phyloP scores from a whole-genome alignment of 2,329 filamentous ascomycete genomes.

The Pseudocercospora cruenta region DNA sequence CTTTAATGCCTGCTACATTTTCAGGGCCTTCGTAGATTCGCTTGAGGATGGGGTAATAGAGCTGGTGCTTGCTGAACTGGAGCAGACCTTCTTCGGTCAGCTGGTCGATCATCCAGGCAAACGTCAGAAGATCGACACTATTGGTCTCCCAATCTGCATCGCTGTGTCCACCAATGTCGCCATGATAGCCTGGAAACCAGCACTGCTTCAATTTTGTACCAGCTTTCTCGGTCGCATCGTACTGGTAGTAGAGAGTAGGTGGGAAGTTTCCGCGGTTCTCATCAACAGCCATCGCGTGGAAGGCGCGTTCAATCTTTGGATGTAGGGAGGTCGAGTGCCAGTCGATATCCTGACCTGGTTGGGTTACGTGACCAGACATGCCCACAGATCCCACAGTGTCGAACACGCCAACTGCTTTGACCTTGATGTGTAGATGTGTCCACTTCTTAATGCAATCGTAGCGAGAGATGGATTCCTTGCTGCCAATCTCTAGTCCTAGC shows the following conservation, averaged over 20 bases:
- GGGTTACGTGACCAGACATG: slow-evolving; percentile 21
- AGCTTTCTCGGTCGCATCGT: slow-evolving; percentile 21
- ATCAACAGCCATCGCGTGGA: slow-evolving; percentile 58
- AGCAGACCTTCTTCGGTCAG: slow-evolving; percentile 20
- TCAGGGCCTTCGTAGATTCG: slow-evolving; percentile 16
- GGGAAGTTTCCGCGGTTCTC: slow-evolving; percentile 54
- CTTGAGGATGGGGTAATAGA: slow-evolving; percentile 24
- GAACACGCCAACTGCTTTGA: slow-evolving; percentile 51
- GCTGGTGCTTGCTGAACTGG: slow-evolving; percentile 19
- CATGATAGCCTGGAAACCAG: slow-evolving; percentile 58
- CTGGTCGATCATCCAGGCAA: slow-evolving; percentile 46
- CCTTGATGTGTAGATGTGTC: slow-evolving; percentile 31
- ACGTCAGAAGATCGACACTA: slow-evolving; percentile 39
- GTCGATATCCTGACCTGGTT: slow-evolving; percentile 21
- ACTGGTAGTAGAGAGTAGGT: slow-evolving; percentile 51
- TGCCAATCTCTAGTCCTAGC: slow-evolving; percentile 18
- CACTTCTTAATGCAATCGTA: slow-evolving; percentile 23
- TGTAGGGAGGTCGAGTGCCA: slow-evolving; percentile 26
- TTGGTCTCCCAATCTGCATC: slow-evolving; percentile 26
- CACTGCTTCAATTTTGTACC: slow-evolving; percentile 49
- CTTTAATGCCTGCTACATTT: slow-evolving; percentile 7
- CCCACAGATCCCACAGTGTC: slow-evolving; percentile 47
- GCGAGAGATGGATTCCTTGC: slow-evolving; percentile 14
- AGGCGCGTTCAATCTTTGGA: slow-evolving; percentile 50
- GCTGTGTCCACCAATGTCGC: slow-evolving; percentile 54